Percentiles rank a stretch among this genome's conserved stretches.
Evolutionary conservation across 2,329 filamentous ascomycete species (phyloP).

Genomic region (Curvularia hawaiiensis): DNA sequence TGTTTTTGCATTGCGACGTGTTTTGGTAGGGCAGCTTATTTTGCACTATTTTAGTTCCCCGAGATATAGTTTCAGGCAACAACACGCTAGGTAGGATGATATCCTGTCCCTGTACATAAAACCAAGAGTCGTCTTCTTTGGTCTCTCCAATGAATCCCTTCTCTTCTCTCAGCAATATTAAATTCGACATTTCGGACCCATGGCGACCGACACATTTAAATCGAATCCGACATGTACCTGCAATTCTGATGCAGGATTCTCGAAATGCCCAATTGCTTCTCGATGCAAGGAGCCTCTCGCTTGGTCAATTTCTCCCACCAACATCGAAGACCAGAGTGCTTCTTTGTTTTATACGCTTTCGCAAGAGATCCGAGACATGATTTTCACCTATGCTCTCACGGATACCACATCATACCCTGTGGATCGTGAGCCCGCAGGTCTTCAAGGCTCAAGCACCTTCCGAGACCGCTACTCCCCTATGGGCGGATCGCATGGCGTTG

Average conservation of each 20-base stretch:
- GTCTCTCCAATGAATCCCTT: background rate
- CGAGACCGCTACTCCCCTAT: background rate
- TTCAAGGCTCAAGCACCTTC: background rate
- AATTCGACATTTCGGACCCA: background rate
- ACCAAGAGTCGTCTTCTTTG: background rate
- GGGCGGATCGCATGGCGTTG: background rate
- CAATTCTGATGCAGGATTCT: background rate
- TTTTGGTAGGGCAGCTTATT: too few relatives aligned
- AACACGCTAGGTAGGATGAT: background rate
- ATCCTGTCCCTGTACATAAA: background rate
- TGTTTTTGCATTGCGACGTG: too few relatives aligned
- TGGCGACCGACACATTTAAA: background rate
- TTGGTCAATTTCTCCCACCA: conserved; percentile 17
- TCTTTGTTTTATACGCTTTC: conserved; percentile 20
- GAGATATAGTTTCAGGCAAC: background rate
- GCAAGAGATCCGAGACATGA: conserved; percentile 24
- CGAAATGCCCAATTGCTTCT: background rate
- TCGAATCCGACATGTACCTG: background rate
- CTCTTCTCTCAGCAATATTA: background rate
- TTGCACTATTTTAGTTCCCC: too few relatives aligned
- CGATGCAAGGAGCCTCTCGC: conserved; percentile 22
- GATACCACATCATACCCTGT: conserved; percentile 11
- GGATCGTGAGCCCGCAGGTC: background rate
- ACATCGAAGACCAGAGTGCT: conserved; percentile 10
- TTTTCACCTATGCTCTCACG: conserved; percentile 25